Conservation (phyloP, 768 basidiomycete species). For the Serendipita indica region DNA sequence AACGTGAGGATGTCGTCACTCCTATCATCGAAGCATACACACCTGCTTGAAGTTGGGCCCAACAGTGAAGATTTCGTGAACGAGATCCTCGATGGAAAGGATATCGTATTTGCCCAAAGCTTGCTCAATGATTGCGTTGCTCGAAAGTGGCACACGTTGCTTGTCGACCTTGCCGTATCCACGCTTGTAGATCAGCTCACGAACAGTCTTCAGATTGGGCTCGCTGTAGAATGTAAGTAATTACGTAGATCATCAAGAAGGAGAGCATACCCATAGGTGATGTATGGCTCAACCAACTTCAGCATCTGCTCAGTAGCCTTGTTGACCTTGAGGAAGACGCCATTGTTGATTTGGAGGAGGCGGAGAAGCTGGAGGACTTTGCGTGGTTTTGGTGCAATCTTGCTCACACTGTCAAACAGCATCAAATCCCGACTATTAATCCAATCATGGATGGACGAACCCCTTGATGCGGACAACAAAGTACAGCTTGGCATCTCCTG, state of each 20-base stretch:
- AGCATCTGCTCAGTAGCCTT: conserved; percentile 97
- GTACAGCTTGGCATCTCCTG: conserved; percentile 92
- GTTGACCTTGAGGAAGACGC: conserved; percentile 94
- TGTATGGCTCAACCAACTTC: conserved; percentile 89
- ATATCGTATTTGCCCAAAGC: conserved; percentile 87
- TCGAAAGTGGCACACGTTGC: conserved; percentile 89
- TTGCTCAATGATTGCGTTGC: conserved; percentile 87
- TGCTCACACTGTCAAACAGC: conserved; percentile 74
- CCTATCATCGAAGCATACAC: background rate
- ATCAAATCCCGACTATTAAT: background rate
- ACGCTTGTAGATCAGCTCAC: conserved; percentile 97
- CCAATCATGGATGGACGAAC: conserved; percentile 37
- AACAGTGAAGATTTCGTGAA: conserved; percentile 88
- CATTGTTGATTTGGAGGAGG: conserved; percentile 98
- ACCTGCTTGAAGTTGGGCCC: conserved; percentile 99
- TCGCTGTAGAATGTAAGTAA: conserved; percentile 56
- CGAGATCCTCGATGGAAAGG: conserved; percentile 91
- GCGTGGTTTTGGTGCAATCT: conserved; percentile 97
- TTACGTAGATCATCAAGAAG: conserved; percentile 4
- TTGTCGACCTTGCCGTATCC: conserved; percentile 98
- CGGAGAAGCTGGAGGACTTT: conserved; percentile 98
- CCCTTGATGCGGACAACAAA: conserved; percentile 96
- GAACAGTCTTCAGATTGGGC: conserved; percentile 91
- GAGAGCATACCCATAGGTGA: conserved; percentile 76
- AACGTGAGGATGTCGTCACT: background rate